Evolutionary conservation across 2,329 filamentous ascomycete genomes (phyloP).

Genomic region (Tolypocladium pustulatum): DNA sequence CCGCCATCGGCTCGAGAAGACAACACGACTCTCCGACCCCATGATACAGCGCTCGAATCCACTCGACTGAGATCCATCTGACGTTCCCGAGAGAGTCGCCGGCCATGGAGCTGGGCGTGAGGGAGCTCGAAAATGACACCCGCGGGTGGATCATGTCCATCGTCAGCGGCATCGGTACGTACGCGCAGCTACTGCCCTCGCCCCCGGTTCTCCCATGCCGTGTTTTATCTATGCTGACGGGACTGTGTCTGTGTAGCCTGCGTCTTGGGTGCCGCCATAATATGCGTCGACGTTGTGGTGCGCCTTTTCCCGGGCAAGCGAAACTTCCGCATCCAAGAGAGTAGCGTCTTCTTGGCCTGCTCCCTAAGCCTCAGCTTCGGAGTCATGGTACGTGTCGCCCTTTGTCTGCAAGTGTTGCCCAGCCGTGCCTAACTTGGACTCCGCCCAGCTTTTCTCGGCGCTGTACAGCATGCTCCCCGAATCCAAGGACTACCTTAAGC

Average conservation of each 20-base stretch:
- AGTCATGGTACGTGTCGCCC: slow-evolving; percentile 62
- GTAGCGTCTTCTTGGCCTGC: slow-evolving; percentile 74
- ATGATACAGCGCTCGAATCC: not conserved
- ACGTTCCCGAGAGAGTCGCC: not conserved
- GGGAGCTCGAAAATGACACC: slow-evolving; percentile 61
- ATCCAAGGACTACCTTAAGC: slow-evolving; percentile 64
- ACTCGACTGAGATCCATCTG: not conserved
- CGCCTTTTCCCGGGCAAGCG: slow-evolving; percentile 61
- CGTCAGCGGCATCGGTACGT: slow-evolving; percentile 63
- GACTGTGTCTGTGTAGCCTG: slow-evolving; percentile 33
- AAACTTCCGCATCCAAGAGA: slow-evolving; percentile 81
- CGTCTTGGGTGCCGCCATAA: slow-evolving; percentile 68
- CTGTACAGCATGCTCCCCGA: slow-evolving; percentile 90
- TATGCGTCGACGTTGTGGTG: slow-evolving; percentile 75
- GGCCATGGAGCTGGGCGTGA: slow-evolving; percentile 26
- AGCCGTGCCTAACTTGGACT: not conserved
- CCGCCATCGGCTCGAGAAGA: not conserved
- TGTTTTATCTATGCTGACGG: slow-evolving; percentile 2
- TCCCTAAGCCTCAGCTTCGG: slow-evolving; percentile 91
- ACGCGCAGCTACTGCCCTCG: not conserved
- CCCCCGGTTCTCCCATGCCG: not conserved
- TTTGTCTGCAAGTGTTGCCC: not conserved
- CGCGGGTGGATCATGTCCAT: slow-evolving; percentile 89
- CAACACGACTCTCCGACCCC: not conserved
- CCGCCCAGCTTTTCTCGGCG: slow-evolving; percentile 70